phyloP scores from a whole-genome alignment of 1,139 yeast genomes.

The Yamadazyma oceani region DNA sequence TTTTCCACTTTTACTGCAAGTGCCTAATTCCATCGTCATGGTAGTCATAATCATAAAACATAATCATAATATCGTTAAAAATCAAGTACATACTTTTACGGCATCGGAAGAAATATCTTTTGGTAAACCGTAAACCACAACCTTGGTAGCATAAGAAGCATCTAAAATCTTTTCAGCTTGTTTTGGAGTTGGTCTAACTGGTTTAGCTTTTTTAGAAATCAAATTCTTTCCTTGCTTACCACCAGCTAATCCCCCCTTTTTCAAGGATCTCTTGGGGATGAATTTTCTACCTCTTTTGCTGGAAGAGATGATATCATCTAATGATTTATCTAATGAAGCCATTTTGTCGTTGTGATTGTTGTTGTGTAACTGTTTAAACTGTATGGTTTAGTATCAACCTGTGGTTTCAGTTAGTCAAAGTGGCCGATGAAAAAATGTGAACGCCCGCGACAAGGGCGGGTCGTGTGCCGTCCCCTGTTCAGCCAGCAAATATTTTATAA shows the following conservation, averaged over 20 bases:
- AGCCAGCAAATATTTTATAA: no score
- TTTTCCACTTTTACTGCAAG: no score
- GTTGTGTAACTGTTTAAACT: constrained; percentile 1
- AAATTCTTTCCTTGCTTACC: constrained; percentile 20
- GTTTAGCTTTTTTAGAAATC: constrained; percentile 30
- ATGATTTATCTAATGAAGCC: constrained; percentile 73
- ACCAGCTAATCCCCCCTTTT: constrained; percentile 11
- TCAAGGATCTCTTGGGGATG: constrained; percentile 22
- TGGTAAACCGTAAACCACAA: constrained; percentile 75
- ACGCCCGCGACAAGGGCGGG: neutral
- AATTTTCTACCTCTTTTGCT: constrained; percentile 33
- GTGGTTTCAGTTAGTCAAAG: neutral
- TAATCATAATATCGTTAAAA: no score
- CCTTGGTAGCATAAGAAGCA: constrained; percentile 66
- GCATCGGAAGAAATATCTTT: constrained; percentile 75
- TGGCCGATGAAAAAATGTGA: neutral
- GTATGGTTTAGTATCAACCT: neutral
- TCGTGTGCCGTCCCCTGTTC: no score
- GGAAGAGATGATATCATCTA: constrained; percentile 89
- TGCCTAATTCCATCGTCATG: no score
- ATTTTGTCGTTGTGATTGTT: constrained; percentile 4
- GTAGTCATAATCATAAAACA: no score
- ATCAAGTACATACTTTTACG: constrained; percentile 67
- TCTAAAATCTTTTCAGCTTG: constrained; percentile 42
- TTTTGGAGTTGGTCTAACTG: constrained; percentile 33